Base-by-base conservation (phyloP, 352 stramenopile species). In the Thalassiosira sp. region DNA sequence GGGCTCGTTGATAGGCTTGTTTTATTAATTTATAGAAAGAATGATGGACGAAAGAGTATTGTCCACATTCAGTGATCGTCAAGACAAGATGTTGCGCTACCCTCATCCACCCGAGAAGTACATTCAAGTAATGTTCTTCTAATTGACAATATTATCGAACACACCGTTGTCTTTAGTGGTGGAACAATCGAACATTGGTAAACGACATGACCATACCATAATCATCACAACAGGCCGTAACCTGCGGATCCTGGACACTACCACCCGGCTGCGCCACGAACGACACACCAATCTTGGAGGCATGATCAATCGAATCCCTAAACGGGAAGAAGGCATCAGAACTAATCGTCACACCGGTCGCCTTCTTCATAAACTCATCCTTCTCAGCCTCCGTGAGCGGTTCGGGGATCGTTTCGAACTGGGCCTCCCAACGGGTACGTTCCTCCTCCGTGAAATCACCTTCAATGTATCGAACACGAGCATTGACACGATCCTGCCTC, bases 241-340 rank as follows among this genome's bases (percentile, higher is more conserved):
- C 95, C 49, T 90, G 74, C 6, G 49, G 77, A 79, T 98, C 94
- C 61, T 94, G 88, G 0, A 97, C 93, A 76, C 86, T 95, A 37
- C 94, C 94, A 35, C 94, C 94, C 2, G 97, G 96, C 89, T 99
- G 97, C 11, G 95, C 98, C 40, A 99, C 97, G 88, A 94, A 99
- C 51, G 93, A 94, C 24, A 99, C 97, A 56, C 97, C 97, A 25
- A 94, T 74, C 86, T 95, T 96, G 49, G 88, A 94, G 5, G 92
- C 92, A 86, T 99, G 96, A 91, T 99, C 97, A 81, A 99, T 99
- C 16, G 94, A 98, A 90, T 99, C 96, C 59, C 97, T 94, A 92
- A 99, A 99, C 28, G 97, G 97, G 90, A 99, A 99, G 91, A 99
- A 99, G 11, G 97, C 97, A 84, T 99, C 97, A 22, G 94, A 98